Evolutionary conservation across 345 rosid genomes (phyloP), one percentile per base, ranked within the genome.

Genomic region (Turnera subulata): DNA sequence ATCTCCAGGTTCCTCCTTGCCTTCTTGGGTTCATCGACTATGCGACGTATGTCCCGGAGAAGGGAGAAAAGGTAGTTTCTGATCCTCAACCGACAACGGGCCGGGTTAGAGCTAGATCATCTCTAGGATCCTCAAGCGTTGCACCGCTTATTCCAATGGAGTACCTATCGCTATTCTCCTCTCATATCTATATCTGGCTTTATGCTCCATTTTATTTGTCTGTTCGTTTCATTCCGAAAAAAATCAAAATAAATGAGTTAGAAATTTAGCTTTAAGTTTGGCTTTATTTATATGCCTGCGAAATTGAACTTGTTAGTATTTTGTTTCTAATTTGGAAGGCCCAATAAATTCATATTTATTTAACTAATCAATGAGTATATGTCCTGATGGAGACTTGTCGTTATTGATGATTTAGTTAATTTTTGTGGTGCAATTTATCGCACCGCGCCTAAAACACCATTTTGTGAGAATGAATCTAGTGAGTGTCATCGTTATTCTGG

Each of bases 71-170:
- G 68, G 26, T 10, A 55, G 45, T 11, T n/a, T 45, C 18, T 58
- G 68, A 65, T 39, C 57, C 7, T 79, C 58, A 38, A 35, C 60
- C 40, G 4, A 29, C 8, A 25, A 45, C 12, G 78, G 82, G 14
- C 92, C 90, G 10, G 82, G 95, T 2, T 93, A 97, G 99, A 73
- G 84, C 55, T 89, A 96, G 97, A 77, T 84, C 15, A 78, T 76
- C 13, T 77, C 85, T 55, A 92, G 92, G 65, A 71, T 89, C 21
- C 81, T 89, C 65, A 85, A 73, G 61, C 86, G 96, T 6, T 93
- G 94, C 55, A 74, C 69, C 5, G 81, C 91, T 67, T 89, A 89
- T 56, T 89, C 99, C 0, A 93, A 96, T 35, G 96, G 99, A 38
- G 91, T 89, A 50, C 89, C 97, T 15, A 73, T 86, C 46, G 99